phyloP scores from a whole-genome alignment of 1,139 yeast genomes.

The Chernovozyma sophiae-reginae region DNA sequence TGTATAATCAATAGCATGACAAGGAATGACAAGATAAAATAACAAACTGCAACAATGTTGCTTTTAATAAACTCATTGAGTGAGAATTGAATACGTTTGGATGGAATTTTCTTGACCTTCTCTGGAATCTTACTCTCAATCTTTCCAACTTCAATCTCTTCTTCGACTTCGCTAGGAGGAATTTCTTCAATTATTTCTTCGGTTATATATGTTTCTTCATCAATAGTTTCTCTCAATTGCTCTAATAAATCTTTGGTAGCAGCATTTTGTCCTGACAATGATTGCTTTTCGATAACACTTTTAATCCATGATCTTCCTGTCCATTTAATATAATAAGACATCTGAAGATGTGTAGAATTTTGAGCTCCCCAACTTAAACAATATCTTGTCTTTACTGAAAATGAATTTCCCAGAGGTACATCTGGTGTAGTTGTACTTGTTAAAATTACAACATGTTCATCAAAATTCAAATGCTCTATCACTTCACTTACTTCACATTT shows the following conservation, averaged over 20 bases:
- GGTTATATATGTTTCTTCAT: conserved; percentile 17
- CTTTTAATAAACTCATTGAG: conserved; percentile 12
- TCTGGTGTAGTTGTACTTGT: conserved; percentile 49
- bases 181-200: conserved; percentile 18
- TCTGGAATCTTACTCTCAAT: conserved; percentile 1
- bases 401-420: conserved; percentile 57
- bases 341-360: conserved; percentile 36
- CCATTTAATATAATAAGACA: conserved; percentile 50
- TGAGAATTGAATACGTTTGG: conserved; percentile 4
- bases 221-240: conserved; percentile 28
- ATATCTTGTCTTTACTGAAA: conserved; percentile 48
- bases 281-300: conserved; percentile 49
- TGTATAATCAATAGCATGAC: conserved; percentile 21
- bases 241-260: conserved; percentile 30
- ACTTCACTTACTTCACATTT: conserved; percentile 46
- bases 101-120: too few species aligned
- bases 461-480: conserved; percentile 37
- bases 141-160: neutral
- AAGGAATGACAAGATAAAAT: conserved; percentile 19
- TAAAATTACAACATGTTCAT: conserved; percentile 32
- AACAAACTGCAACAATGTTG: conserved; percentile 16
- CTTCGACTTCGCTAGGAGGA: conserved; percentile 5
- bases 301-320: conserved; percentile 56
- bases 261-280: conserved; percentile 45
- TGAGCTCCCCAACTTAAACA: conserved; percentile 44